Evolutionary conservation across 805 yeast genomes (phyloP).

Genomic region (Starmerella roubikii): DNA sequence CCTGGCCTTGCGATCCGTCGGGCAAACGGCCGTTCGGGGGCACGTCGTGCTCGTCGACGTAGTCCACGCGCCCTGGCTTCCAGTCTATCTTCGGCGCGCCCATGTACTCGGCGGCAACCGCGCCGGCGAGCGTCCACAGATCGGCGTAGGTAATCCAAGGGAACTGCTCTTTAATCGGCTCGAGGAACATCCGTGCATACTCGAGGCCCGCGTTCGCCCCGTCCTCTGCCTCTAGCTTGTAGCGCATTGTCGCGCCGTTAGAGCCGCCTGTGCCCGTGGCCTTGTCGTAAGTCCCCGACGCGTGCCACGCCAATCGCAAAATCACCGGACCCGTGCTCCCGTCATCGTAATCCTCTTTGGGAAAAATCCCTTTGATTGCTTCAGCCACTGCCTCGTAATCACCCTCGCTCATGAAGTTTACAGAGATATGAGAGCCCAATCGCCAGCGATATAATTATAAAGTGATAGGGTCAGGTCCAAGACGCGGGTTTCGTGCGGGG

Average conservation of each 20-base stretch:
- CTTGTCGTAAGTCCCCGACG: slow-evolving; percentile 63
- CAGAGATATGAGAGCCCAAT: too few species aligned
- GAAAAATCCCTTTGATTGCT: slow-evolving; percentile 27
- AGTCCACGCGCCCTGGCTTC: slow-evolving; percentile 61
- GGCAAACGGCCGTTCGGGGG: slow-evolving; percentile 56
- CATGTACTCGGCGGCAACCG: slow-evolving; percentile 46
- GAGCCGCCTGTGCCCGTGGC: slow-evolving; percentile 40
- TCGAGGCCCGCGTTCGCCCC: slow-evolving; percentile 39
- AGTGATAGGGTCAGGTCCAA: too few species aligned
- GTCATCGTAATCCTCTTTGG: slow-evolving; percentile 43
- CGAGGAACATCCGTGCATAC: slow-evolving; percentile 42
- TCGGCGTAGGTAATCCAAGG: slow-evolving; percentile 56
- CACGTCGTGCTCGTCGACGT: slow-evolving; percentile 38
- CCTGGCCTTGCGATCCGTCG: slow-evolving; percentile 40
- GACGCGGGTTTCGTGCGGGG: too few species aligned
- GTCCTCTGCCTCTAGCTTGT: slow-evolving; percentile 31
- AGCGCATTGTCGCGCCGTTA: slow-evolving; percentile 43
- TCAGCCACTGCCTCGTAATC: slow-evolving; percentile 31
- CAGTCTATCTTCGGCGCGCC: slow-evolving; percentile 60
- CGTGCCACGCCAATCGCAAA: slow-evolving; percentile 76
- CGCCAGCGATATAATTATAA: too few species aligned
- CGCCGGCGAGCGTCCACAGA: slow-evolving; percentile 63
- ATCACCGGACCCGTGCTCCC: slow-evolving; percentile 65
- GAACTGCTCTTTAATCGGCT: slow-evolving; percentile 39
- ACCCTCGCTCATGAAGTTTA: slow-evolving; percentile 19